Evolutionary conservation across 306 rosid species (phyloP).

Genomic region (Fragaria vesca): DNA sequence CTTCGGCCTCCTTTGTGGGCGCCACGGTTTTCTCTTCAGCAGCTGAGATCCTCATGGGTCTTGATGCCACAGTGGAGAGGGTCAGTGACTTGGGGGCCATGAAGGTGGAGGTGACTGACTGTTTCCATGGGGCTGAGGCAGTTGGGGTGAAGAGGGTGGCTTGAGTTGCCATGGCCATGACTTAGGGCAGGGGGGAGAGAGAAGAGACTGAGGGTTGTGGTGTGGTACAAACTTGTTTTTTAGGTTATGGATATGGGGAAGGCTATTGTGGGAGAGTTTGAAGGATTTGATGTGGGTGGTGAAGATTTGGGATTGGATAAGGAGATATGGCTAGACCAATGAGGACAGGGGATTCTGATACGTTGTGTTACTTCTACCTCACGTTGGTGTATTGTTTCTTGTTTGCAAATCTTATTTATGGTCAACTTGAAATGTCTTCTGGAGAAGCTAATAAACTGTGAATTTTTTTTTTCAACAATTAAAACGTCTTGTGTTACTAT

Average conservation of each 20-base stretch:
- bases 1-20: slow-evolving; percentile 33
- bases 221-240: background rate
- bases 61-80: slow-evolving; percentile 23
- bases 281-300: slow-evolving; percentile 41
- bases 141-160: slow-evolving; percentile 79
- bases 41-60: slow-evolving; percentile 34
- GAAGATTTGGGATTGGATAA: slow-evolving; percentile 51
- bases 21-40: slow-evolving; percentile 37
- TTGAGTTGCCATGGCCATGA: slow-evolving; percentile 86
- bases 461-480: no score
- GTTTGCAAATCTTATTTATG: slow-evolving; percentile 8
- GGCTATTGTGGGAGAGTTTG: slow-evolving; percentile 9
- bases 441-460: background rate
- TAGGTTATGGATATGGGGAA: slow-evolving; percentile 1
- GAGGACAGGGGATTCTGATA: slow-evolving; percentile 46
- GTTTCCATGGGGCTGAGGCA: slow-evolving; percentile 62
- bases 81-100: slow-evolving; percentile 45
- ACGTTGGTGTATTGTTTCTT: slow-evolving; percentile 8
- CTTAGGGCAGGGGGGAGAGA: slow-evolving; percentile 4
- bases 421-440: background rate
- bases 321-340: slow-evolving; percentile 58
- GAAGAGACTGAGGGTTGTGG: background rate
- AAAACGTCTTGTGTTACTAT: no score
- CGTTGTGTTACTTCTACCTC: slow-evolving; percentile 23
- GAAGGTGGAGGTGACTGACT: slow-evolving; percentile 50